Evolutionary conservation across 306 rosid genomes (phyloP), one percentile per base, ranked within the genome.

Genomic region (Casuarina equisetifolia): DNA sequence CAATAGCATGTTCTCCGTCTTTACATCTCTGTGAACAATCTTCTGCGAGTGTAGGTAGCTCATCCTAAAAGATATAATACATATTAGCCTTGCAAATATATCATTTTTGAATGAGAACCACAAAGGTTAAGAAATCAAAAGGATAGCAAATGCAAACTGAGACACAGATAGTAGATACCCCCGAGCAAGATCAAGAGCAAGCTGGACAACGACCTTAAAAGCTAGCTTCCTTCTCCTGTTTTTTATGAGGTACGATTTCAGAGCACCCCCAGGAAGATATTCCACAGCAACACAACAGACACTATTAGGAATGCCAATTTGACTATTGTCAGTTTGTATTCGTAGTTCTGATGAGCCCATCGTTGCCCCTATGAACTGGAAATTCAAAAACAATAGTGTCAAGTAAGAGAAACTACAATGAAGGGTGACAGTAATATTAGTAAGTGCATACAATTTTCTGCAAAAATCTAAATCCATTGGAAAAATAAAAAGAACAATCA

Each of bases 11-110:
- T 95, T 95, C 82, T 95, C 98, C 19, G 98, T 95, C 92, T 95
- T 95, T 40, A 95, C 98, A 75, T 95, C 98, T 87, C 97, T 87
- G 75, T 95, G 98, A 72, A 95, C 98, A 76, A 95, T 95, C 88
- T 92, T 95, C 84, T 95, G 92, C 7, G 98, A 89, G 84, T 95
- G 98, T 69, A 95, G 96, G 80, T 95, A 95, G 76, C 97, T 92
- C 86, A 95, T 77, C 85, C 98, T 95, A 84, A 80, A 84, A 86
- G 83, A 69, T 71, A 82, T 57, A 70, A 75, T 40, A 52, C 69
- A 75, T 74, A 77, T 15, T 64, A 55, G 43, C 48, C 15, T 54
- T 79, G 69, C 72, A 39, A 86, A 40, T 40, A 36, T 45, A 12
- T 57, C 70, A 69, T 66, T 66, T 50, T 73, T 70, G 54, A 75